Base-by-base conservation (phyloP, 2,329 filamentous ascomycete species). In the Stachybotrys echinatus region DNA sequence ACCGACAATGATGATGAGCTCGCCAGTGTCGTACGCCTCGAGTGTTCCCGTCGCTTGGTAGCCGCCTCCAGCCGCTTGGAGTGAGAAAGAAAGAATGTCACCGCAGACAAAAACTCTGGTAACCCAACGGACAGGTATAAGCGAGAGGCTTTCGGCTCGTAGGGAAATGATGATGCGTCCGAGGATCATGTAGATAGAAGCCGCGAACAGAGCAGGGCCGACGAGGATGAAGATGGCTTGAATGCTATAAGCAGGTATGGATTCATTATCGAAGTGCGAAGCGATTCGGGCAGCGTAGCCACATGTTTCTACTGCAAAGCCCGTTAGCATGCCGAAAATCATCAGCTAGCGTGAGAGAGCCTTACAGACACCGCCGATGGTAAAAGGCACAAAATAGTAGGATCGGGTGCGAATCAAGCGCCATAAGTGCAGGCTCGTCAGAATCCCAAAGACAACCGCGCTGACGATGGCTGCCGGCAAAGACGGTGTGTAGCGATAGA, bases 71-170 rank as follows among this genome's bases (percentile, higher is more conserved):
- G 64, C 65, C 14, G 66, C 66, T 59, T 83, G 80, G 3, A 81
- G 61, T 3, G 74, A 27, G 57, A 84, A 77, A 2, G 74, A 76
- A 6, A 80, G 45, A 4, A 82, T 59, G 54, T 84, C 80, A 31
- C 79, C 77, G 6, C 61, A 47, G 4, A 84, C 79, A 52, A 84
- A 84, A 39, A 76, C 66, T 50, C 73, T 76, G 2, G 79, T 83
- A 5, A 83, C 61, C 69, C 73, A 74, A 6, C 52, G 51, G 20
- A 64, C 55, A 8, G 51, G 61, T 23, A 73, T 60, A 23, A 71
- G 47, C 1, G 66, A 66, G 40, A 63, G 62, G 1, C 55, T 48
- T 43, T 70, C 63, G 23, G 64, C 69, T 19, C 63, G 62, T 2
- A 72, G 61, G 37, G 65, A 62, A 20, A 61, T 59, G 46, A 76